Evolutionary conservation across 192 early-diverging fungal species (phyloP).

Genomic region (Rhizophagus sp.): DNA sequence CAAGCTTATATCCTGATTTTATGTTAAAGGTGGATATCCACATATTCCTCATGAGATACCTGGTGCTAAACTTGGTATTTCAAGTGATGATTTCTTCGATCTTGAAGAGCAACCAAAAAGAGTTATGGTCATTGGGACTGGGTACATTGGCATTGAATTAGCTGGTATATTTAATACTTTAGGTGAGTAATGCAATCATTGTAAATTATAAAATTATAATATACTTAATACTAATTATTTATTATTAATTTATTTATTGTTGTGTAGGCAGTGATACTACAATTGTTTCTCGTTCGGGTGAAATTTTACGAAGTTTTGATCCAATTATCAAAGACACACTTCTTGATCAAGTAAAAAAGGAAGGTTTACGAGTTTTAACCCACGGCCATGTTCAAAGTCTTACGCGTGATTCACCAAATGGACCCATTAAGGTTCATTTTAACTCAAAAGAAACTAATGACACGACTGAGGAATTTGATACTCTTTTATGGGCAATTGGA

Average conservation of each 20-base stretch:
- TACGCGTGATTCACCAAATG: constrained; percentile 52
- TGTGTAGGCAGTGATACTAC: constrained; percentile 62
- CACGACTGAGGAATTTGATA: constrained; percentile 68
- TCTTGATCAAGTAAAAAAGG: constrained; percentile 70
- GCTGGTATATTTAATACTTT: constrained; percentile 90
- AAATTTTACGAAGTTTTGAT: constrained; percentile 90
- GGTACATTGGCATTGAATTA: constrained; percentile 97
- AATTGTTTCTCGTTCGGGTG: constrained; percentile 80
- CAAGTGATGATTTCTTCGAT: constrained; percentile 95
- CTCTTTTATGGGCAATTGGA: constrained; percentile 91
- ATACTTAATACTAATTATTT: background rate
- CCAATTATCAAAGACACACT: constrained; percentile 76
- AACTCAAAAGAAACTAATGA: constrained; percentile 38
- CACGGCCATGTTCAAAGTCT: constrained; percentile 63
- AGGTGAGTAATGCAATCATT: constrained; percentile 45
- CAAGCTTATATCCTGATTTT: background rate
- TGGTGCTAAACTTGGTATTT: constrained; percentile 87
- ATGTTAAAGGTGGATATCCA: constrained; percentile 61
- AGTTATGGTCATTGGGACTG: constrained; percentile 86
- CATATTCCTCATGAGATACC: constrained; percentile 71
- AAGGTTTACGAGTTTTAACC: constrained; percentile 82
- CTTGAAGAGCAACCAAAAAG: constrained; percentile 88
- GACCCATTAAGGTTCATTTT: constrained; percentile 58
- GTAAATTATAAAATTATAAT: background rate
- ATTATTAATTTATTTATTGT: background rate